Percentiles rank a stretch among this genome's conserved stretches.
Evolutionary conservation across 257 asterid species (phyloP).

Genomic region (Penstemon davidsonii): DNA sequence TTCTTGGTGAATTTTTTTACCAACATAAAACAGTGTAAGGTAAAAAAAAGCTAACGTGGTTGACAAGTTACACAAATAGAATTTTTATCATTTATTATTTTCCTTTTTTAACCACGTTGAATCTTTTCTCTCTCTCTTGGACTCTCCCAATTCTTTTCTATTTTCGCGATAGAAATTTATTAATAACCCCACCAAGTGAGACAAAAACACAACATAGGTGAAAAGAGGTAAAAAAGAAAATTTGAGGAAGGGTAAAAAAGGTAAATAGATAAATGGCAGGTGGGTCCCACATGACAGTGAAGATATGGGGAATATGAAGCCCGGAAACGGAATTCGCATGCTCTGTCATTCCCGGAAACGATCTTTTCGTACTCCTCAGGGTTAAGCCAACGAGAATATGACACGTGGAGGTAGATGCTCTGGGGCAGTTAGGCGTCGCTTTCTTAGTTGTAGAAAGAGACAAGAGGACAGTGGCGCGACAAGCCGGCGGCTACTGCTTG

Average conservation of each 20-base stretch:
- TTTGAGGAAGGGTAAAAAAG: constrained; percentile 16
- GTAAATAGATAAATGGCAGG: background rate
- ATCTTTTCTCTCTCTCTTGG: background rate
- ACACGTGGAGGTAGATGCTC: constrained; percentile 38
- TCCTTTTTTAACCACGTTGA: constrained; percentile 6
- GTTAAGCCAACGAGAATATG: background rate
- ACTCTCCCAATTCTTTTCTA: constrained; percentile 3
- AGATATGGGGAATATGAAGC: constrained; percentile 28
- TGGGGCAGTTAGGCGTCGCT: constrained; percentile 49
- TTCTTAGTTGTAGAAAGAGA: constrained; percentile 28
- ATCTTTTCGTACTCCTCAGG: constrained; percentile 24
- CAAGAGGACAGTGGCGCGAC: constrained; percentile 40
- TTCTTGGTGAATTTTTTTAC: background rate
- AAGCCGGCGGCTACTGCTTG: constrained; percentile 63
- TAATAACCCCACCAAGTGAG: constrained; percentile 11
- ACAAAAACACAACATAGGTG: constrained; percentile 21
- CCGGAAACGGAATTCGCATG: constrained; percentile 64
- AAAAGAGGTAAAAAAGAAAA: background rate
- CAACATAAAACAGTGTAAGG: background rate
- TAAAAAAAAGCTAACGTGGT: background rate
- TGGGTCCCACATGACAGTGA: constrained; percentile 15
- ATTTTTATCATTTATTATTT: background rate
- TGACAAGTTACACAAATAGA: constrained; percentile 3
- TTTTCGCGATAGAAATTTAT: constrained; percentile 15
- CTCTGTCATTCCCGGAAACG: constrained; percentile 25